A percentile compares a stretch with the other conserved stretches of the same genome.
Conservation (phyloP, 345 rosid genomes). For the Abelmoschus esculentus region DNA sequence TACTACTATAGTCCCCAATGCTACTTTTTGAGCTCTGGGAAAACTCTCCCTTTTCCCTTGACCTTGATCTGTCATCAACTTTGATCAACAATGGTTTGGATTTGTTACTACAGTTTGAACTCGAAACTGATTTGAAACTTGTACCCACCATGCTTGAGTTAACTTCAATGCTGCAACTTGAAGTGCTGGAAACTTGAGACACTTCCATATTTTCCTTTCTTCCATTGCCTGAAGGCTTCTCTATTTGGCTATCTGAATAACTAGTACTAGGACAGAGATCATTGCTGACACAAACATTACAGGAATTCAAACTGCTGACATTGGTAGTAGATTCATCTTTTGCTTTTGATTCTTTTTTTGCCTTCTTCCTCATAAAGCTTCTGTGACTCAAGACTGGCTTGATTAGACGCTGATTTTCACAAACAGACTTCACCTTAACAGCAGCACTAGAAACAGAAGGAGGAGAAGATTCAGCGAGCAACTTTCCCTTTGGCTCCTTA, state of each 20-base stretch:
- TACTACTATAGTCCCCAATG: constrained; percentile 61
- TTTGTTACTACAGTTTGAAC: constrained; percentile 23
- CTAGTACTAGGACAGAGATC: constrained; percentile 22
- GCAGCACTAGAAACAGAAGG: constrained; percentile 17
- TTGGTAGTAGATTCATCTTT: constrained; percentile 6
- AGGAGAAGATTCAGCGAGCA: constrained; percentile 22
- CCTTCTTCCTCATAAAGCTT: constrained; percentile 47
- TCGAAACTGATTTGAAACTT: constrained; percentile 25
- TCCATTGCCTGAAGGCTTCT: constrained; percentile 17
- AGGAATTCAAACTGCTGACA: constrained; percentile 24
- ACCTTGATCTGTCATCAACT: constrained; percentile 43
- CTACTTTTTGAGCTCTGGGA: constrained; percentile 84
- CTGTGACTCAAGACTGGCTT: constrained; percentile 51
- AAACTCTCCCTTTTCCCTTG: constrained; percentile 56
- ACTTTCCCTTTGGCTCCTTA: constrained; percentile 24
- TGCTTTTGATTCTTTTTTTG: constrained; percentile 24
- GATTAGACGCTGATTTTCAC: constrained; percentile 27
- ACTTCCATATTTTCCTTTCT: constrained; percentile 31
- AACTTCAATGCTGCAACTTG: constrained; percentile 29
- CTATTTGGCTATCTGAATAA: constrained; percentile 17
- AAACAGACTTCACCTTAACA: constrained; percentile 19
- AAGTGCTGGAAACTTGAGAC: constrained; percentile 31
- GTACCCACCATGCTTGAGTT: constrained; percentile 26
- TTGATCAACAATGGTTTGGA: constrained; percentile 25
- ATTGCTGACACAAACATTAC: constrained; percentile 18